Conservation (phyloP, 1,284 basidiomycete species). For the Tylopilus orsonianus region DNA sequence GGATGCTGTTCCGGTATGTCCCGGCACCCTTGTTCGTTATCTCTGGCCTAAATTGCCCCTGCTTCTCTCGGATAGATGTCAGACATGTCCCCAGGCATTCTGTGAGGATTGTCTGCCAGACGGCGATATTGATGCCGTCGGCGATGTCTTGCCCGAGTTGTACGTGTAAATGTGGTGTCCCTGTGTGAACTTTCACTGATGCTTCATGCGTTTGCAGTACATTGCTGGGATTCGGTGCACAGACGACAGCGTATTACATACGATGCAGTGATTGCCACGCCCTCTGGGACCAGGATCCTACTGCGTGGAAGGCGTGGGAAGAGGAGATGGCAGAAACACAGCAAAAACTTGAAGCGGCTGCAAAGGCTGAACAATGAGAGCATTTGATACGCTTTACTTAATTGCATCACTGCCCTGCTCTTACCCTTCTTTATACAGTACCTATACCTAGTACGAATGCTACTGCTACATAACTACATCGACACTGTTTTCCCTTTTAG, state of each 20-base stretch:
- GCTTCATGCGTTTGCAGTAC: constrained; percentile 29
- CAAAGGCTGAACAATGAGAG: constrained; percentile 5
- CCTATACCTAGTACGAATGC: background rate
- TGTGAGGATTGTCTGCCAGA: constrained; percentile 60
- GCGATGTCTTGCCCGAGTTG: constrained; percentile 58
- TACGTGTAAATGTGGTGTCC: constrained; percentile 30
- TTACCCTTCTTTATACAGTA: no score
- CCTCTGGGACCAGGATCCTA: constrained; percentile 34
- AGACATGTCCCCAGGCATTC: constrained; percentile 56
- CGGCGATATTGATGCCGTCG: constrained; percentile 49
- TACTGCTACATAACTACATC: background rate
- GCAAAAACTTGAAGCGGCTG: constrained; percentile 27
- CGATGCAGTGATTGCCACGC: constrained; percentile 46
- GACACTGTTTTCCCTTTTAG: background rate
- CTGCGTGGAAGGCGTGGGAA: constrained; percentile 38
- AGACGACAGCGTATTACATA: constrained; percentile 45
- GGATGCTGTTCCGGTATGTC: constrained; percentile 49
- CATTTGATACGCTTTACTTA: background rate
- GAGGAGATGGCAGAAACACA: constrained; percentile 38
- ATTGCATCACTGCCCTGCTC: no score
- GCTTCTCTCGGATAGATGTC: constrained; percentile 43
- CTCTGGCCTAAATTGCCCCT: constrained; percentile 1
- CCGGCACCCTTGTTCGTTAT: background rate
- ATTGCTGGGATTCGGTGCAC: constrained; percentile 40
- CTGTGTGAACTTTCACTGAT: constrained; percentile 9